phyloP scores from a whole-genome alignment of 176 grass and related monocot genomes.

The Tuctoria greenei region DNA sequence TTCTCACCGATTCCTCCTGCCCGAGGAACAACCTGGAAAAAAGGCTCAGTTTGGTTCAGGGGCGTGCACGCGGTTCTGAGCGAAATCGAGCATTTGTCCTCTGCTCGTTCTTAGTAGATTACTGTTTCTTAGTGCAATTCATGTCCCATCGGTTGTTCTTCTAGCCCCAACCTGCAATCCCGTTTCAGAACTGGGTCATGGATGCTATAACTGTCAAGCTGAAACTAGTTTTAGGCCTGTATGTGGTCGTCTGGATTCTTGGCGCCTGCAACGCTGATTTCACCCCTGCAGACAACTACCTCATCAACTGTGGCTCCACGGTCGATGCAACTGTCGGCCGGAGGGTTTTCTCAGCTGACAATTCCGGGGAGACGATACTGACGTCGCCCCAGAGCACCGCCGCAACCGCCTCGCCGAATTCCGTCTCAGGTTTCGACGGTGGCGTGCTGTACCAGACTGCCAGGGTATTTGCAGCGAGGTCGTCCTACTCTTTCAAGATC shows the following conservation, averaged over 20 bases:
- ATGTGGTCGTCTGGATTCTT: constrained; percentile 22
- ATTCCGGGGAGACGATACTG: constrained; percentile 24
- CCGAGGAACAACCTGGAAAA: too few species aligned
- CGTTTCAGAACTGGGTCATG: constrained; percentile 10
- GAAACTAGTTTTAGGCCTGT: constrained; percentile 5
- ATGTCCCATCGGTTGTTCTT: background rate
- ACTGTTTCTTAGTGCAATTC: background rate
- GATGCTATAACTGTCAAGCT: background rate
- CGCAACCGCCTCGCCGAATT: constrained; percentile 30
- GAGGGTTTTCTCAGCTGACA: constrained; percentile 59
- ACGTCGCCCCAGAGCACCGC: constrained; percentile 32
- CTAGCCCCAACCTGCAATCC: background rate
- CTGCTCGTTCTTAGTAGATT: background rate
- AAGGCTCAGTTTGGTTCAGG: too few species aligned
- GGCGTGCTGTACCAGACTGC: constrained; percentile 57
- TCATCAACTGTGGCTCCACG: constrained; percentile 73
- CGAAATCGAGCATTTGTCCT: background rate
- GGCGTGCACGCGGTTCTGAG: too few species aligned
- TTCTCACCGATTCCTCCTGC: too few species aligned
- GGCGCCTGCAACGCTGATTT: constrained; percentile 56
- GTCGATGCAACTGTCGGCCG: constrained; percentile 26
- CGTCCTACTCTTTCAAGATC: constrained; percentile 67
- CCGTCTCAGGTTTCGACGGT: constrained; percentile 22
- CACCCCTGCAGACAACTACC: constrained; percentile 74
- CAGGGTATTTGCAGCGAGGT: constrained; percentile 47